Percentiles rank a stretch among this genome's conserved stretches.
phyloP scores from a whole-genome alignment of 179 eudicot species.

The Corrigiola litoralis region DNA sequence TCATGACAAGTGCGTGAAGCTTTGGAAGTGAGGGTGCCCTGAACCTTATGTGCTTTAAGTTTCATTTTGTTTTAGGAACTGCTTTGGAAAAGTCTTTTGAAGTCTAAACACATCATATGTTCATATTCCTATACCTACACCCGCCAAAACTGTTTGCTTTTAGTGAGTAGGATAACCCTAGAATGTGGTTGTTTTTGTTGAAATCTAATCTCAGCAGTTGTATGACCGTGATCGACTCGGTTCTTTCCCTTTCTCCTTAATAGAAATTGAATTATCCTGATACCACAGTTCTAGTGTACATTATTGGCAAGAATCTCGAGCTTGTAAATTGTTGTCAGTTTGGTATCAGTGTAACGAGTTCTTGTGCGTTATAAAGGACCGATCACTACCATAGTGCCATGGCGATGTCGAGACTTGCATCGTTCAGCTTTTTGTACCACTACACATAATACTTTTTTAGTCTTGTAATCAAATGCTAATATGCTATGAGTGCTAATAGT shows the following conservation, averaged over 20 bases:
- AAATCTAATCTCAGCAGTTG: neutral
- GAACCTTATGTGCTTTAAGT: too few relatives aligned
- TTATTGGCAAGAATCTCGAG: neutral
- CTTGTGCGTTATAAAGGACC: too few relatives aligned
- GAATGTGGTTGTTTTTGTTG: neutral
- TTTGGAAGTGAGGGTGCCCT: slow-evolving; percentile 53
- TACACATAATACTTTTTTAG: too few relatives aligned
- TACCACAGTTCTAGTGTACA: neutral
- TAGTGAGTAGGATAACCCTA: neutral
- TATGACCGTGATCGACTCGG: neutral
- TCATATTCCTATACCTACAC: slow-evolving; percentile 12
- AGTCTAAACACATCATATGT: slow-evolving; percentile 5
- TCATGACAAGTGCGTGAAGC: slow-evolving; percentile 81
- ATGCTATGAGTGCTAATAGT: too few relatives aligned
- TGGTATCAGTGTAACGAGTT: neutral
- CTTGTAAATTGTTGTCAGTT: neutral
- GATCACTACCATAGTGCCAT: too few relatives aligned
- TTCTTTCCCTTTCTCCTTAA: neutral
- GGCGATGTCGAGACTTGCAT: too few relatives aligned
- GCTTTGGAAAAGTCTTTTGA: slow-evolving; percentile 1
- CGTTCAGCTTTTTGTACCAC: too few relatives aligned
- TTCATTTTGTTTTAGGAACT: slow-evolving; percentile 9
- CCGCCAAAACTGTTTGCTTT: slow-evolving; percentile 2
- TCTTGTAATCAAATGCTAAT: too few relatives aligned
- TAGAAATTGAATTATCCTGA: neutral